Conservation (phyloP, 2,329 filamentous ascomycete genomes). For the Trichoderma arundinaceum region DNA sequence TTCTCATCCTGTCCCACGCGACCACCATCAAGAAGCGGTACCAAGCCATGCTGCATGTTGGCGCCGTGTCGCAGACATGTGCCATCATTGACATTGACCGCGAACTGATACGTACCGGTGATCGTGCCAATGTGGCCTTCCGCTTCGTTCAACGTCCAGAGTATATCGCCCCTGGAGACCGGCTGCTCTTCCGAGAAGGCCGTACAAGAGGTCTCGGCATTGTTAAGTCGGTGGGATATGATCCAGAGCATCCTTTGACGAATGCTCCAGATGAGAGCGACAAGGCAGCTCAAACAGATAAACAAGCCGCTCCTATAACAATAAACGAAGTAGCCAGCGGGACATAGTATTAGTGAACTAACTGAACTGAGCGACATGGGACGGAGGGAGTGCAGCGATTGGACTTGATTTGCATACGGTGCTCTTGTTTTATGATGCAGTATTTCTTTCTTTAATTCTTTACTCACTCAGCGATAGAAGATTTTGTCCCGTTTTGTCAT, state of each 20-base stretch:
- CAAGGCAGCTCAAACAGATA: slow-evolving; percentile 10
- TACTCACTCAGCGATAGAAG: slow-evolving; percentile 7
- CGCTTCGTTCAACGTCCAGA: slow-evolving; percentile 93
- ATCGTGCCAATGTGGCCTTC: slow-evolving; percentile 93
- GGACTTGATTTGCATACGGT: background rate
- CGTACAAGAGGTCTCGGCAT: slow-evolving; percentile 95
- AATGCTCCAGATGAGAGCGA: slow-evolving; percentile 26
- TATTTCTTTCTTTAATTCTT: background rate
- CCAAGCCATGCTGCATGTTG: slow-evolving; percentile 97
- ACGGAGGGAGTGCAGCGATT: background rate
- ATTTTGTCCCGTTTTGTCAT: background rate
- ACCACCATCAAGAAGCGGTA: slow-evolving; percentile 98
- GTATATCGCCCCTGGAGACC: slow-evolving; percentile 85
- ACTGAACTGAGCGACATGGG: too few species aligned
- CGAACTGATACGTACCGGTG: slow-evolving; percentile 92
- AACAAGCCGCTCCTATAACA: background rate
- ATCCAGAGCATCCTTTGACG: slow-evolving; percentile 60
- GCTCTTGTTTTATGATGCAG: background rate
- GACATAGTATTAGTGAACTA: background rate
- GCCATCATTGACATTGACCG: slow-evolving; percentile 97
- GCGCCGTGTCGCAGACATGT: slow-evolving; percentile 92
- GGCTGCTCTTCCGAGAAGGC: slow-evolving; percentile 91
- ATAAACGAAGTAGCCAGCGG: slow-evolving; percentile 10
- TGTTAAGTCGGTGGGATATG: slow-evolving; percentile 89
- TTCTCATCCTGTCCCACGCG: slow-evolving; percentile 91